phyloP scores from a whole-genome alignment of 345 rosid genomes.

The Aquilaria malaccensis region DNA sequence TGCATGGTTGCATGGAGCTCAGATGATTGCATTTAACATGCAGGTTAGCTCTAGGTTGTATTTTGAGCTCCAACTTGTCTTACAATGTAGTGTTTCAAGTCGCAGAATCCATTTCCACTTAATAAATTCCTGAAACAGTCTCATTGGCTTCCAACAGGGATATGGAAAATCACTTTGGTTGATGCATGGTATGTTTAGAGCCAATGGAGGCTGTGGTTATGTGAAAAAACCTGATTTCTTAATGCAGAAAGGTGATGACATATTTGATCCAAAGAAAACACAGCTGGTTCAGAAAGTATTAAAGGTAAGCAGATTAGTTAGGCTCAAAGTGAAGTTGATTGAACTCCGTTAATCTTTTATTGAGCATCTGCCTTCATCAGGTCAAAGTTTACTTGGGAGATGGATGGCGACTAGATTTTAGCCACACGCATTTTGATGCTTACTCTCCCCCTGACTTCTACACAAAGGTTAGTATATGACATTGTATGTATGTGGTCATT shows the following conservation, averaged over 20 bases:
- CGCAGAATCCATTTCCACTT: background rate
- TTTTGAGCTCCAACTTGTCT: background rate
- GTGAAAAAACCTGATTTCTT: constrained; percentile 80
- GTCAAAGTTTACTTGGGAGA: constrained; percentile 85
- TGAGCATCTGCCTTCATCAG: constrained; percentile 18
- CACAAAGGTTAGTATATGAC: constrained; percentile 41
- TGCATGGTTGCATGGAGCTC: constrained; percentile 98
- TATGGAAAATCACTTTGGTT: constrained; percentile 73
- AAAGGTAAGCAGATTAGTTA: constrained; percentile 34
- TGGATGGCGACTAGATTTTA: constrained; percentile 82
- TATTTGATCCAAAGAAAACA: constrained; percentile 54
- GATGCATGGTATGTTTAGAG: constrained; percentile 96
- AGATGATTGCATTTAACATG: constrained; percentile 61
- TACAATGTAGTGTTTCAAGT: background rate
- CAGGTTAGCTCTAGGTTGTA: constrained; percentile 36
- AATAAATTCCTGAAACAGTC: background rate
- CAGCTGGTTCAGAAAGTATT: constrained; percentile 43
- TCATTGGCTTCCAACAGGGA: constrained; percentile 36
- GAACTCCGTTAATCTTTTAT: background rate
- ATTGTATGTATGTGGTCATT: no score
- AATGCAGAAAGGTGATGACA: constrained; percentile 32
- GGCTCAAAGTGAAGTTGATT: background rate
- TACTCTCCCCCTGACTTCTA: constrained; percentile 96
- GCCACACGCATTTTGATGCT: constrained; percentile 73
- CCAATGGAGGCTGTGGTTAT: constrained; percentile 90